Conservation (phyloP, 805 yeast species). For the Metschnikowia sp. region DNA sequence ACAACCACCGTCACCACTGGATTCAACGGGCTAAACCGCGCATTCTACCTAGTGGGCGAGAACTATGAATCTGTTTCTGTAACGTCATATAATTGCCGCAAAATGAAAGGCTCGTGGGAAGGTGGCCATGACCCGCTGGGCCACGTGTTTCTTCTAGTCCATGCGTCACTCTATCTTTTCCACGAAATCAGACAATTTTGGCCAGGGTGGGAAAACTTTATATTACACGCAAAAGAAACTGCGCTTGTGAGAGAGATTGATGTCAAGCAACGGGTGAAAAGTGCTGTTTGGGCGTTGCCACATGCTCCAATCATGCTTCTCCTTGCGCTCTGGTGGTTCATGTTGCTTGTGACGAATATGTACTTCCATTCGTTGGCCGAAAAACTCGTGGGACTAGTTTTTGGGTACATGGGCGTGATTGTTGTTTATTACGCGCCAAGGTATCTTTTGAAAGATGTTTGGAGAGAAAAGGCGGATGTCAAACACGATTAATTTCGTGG, state of each 20-base stretch:
- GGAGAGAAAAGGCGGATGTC: too few relatives aligned
- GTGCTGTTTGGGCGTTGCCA: constrained; percentile 13
- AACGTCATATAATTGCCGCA: constrained; percentile 34
- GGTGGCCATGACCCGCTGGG: constrained; percentile 99
- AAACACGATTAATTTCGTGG: too few relatives aligned
- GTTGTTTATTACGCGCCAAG: constrained; percentile 44
- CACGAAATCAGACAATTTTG: constrained; percentile 53
- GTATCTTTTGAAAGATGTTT: constrained; percentile 1
- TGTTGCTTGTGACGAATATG: constrained; percentile 78
- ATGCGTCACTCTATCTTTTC: constrained; percentile 60
- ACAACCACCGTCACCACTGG: constrained; percentile 5
- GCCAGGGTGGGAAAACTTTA: constrained; percentile 22
- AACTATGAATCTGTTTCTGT: constrained; percentile 20
- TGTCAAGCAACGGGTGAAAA: background rate
- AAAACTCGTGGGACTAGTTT: constrained; percentile 65
- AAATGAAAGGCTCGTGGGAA: constrained; percentile 55
- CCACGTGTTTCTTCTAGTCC: constrained; percentile 76
- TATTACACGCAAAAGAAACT: background rate
- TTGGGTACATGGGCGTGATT: constrained; percentile 53
- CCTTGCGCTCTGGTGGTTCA: constrained; percentile 70
- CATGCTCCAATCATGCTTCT: constrained; percentile 24
- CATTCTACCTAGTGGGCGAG: constrained; percentile 7
- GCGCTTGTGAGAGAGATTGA: background rate
- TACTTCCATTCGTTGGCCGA: constrained; percentile 82
- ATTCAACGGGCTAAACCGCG: background rate